Evolutionary conservation across 495 filamentous ascomycete genomes (phyloP), one percentile per base, ranked within the genome.

Genomic region (Trichoderma reesei): DNA sequence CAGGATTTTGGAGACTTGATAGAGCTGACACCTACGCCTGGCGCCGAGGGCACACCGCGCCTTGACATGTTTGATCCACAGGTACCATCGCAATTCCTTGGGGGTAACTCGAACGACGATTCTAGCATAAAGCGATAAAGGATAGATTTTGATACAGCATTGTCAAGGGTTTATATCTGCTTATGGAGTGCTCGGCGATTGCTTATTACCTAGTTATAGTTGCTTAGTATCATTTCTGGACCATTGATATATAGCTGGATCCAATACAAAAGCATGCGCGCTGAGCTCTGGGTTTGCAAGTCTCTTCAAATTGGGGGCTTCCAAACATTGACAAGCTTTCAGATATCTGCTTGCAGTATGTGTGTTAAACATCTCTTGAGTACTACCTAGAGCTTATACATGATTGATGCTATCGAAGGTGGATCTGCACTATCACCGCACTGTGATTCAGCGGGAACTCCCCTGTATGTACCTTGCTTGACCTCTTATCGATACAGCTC

Each of bases 1-100:
- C 72, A 71, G 13, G 76, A 74, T 10, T 69, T 73, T 8, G 85
- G 86, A 0, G 93, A 97, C 75, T 72, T 96, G 63, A 97, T 98
- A 69, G 93, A 98, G 74, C 76, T 98, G 63, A 82, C 85, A 41
- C 88, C 92, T 71, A 72, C 79, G 11, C 26, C 51, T 18, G 51
- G 26, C 63, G 75, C 51, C 10, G 51, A 31, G 31, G 51, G 26
- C 51, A 56, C 44, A 9, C 44, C 44, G 8, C 44, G 44, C 44
- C 44, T 18, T 7, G 18, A 48, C 5, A 48, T 48, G 6, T 48
- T 48, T 48, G 44, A 48, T 48, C 20, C 44, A 48, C 44, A 48
- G n/a, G n/a, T 48, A 20, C n/a, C 44, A 0, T 7, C 44, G 44
- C 18, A 16, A 20, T 48, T 18, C 14, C n/a, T 48, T 48, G 44